phyloP scores from a whole-genome alignment of 176 grass and related monocot species.

The Avena sativa region DNA sequence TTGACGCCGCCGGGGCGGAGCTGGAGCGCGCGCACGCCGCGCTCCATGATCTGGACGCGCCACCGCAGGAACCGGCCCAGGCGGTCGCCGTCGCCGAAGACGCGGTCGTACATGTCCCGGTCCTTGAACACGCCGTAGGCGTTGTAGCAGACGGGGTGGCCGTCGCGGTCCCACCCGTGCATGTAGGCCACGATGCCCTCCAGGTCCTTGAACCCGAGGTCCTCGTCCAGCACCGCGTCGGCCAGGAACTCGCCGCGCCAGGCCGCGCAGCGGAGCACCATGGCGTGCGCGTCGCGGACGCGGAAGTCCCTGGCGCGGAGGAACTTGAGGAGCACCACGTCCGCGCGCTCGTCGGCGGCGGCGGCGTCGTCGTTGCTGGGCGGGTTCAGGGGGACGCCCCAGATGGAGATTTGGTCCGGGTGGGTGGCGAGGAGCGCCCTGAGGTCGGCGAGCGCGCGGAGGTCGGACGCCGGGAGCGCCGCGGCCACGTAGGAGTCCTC shows the following conservation, averaged over 20 bases:
- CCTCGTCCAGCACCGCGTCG: constrained; percentile 73
- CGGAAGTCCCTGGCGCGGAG: constrained; percentile 87
- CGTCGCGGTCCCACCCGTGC: constrained; percentile 87
- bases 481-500: constrained; percentile 93
- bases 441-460: constrained; percentile 80
- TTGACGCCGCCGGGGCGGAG: constrained; percentile 85
- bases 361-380: background rate
- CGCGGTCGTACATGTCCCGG: constrained; percentile 73
- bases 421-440: constrained; percentile 62
- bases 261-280: constrained; percentile 72
- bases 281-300: constrained; percentile 78
- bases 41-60: constrained; percentile 97
- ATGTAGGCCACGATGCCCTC: constrained; percentile 89
- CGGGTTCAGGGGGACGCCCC: constrained; percentile 69
- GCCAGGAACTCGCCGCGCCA: constrained; percentile 87
- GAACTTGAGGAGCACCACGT: constrained; percentile 97
- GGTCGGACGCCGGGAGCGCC: constrained; percentile 66
- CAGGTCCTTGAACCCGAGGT: constrained; percentile 94
- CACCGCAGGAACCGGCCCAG: constrained; percentile 86
- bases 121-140: constrained; percentile 91
- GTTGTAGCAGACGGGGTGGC: constrained; percentile 94
- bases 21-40: constrained; percentile 76
- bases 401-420: constrained; percentile 77
- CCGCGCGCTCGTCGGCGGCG: constrained; percentile 64
- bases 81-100: constrained; percentile 79